Evolutionary conservation across 148 eudicot species (phyloP).

Genomic region (Nepenthes gracilis): DNA sequence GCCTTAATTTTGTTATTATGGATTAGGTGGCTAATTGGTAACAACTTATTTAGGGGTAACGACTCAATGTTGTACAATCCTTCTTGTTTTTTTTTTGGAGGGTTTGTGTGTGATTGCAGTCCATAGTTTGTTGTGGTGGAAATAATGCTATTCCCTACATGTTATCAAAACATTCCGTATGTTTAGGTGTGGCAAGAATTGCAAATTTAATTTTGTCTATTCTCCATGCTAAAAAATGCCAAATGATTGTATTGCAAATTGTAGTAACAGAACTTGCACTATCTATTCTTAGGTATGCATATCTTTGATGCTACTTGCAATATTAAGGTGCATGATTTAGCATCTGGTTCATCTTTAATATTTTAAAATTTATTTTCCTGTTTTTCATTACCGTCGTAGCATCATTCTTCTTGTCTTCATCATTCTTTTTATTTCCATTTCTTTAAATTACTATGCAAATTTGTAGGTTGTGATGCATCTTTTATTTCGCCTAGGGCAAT

Average conservation of each 20-base stretch:
- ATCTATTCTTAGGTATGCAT: constrained; percentile 41
- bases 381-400: too few species aligned
- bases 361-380: not conserved
- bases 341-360: too few species aligned
- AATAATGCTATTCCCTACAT: too few species aligned
- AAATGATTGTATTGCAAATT: not conserved
- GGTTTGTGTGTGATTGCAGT: not conserved
- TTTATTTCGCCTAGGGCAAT: constrained; percentile 62
- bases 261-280: constrained; percentile 39
- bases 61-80: constrained; percentile 16
- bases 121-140: not conserved
- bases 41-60: too few species aligned
- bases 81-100: not conserved
- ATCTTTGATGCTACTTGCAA: too few species aligned
- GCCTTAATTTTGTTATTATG: too few species aligned
- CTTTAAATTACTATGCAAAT: constrained; percentile 3
- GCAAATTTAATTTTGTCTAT: too few species aligned
- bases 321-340: too few species aligned
- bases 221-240: too few species aligned
- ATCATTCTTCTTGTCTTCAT: not conserved
- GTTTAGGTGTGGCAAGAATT: too few species aligned
- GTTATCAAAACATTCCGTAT: too few species aligned
- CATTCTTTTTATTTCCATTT: not conserved
- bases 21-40: too few species aligned
- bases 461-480: constrained; percentile 61